A percentile compares a stretch with the other conserved stretches of the same genome.
These are phyloP conservation scores for Leishmania tropica DNA, from an alignment of 208 protist species.

Conservation along the genomic window DNA sequence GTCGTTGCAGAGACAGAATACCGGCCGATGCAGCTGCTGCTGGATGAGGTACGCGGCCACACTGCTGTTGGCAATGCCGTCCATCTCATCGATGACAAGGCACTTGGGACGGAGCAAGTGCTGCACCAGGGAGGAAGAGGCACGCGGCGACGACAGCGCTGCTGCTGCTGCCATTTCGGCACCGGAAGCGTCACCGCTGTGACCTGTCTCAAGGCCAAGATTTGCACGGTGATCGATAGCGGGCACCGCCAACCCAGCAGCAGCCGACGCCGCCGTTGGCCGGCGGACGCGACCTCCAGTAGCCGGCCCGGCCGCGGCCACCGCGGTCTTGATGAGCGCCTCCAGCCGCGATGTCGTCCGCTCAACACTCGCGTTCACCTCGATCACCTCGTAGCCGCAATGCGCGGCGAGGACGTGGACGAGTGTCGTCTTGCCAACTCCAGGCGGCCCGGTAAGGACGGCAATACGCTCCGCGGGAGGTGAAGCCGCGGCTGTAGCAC, in stretches of 20 bases:
- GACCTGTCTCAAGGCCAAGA: neutral
- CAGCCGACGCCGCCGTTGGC: neutral
- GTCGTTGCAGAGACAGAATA: conserved; percentile 90
- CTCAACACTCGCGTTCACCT: conserved; percentile 96
- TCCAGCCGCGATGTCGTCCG: conserved; percentile 76
- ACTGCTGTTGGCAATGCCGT: conserved; percentile 78
- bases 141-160: neutral
- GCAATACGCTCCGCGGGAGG: conserved; percentile 71
- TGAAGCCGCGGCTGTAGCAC: neutral
- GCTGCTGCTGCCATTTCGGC: neutral
- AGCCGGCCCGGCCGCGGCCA: conserved; percentile 37
- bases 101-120: conserved; percentile 76
- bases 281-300: conserved; percentile 22
- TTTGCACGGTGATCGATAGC: neutral
- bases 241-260: neutral
- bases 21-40: conserved; percentile 64
- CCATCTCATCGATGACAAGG: conserved; percentile 92
- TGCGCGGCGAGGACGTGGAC: conserved; percentile 93
- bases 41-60: conserved; percentile 61
- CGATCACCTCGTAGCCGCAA: conserved; percentile 93
- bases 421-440: conserved; percentile 96
- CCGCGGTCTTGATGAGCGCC: conserved; percentile 63
- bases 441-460: conserved; percentile 93
- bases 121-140: conserved; percentile 48
- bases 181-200: neutral